A percentile compares a stretch with the other conserved stretches of the same genome.
phyloP scores from a whole-genome alignment of 352 stramenopile genomes.

The Elongisporangium senticosum region DNA sequence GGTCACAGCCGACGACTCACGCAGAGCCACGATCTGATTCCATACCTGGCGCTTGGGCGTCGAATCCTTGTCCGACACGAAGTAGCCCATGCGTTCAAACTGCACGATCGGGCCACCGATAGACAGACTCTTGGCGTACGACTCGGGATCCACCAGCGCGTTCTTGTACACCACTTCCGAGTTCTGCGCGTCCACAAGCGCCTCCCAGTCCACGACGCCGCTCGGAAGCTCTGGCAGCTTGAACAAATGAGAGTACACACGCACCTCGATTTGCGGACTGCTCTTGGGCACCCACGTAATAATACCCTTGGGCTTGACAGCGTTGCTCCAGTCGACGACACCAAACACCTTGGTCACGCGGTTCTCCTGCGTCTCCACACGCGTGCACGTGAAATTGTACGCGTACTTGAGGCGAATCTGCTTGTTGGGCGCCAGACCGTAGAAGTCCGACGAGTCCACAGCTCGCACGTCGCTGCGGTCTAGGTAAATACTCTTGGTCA shows the following conservation, averaged over 20 bases:
- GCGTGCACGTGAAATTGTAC: conserved; percentile 90
- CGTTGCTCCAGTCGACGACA: conserved; percentile 62
- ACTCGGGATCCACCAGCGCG: conserved; percentile 88
- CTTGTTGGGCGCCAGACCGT: conserved; percentile 93
- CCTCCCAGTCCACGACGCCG: conserved; percentile 68
- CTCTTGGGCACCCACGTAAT: conserved; percentile 94
- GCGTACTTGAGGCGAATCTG: conserved; percentile 96
- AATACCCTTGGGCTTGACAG: conserved; percentile 91
- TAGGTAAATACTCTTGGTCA: conserved; percentile 62
- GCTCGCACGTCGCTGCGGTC: conserved; percentile 67
- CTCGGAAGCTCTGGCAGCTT: conserved; percentile 81
- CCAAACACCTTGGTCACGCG: conserved; percentile 57
- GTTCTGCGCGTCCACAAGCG: conserved; percentile 79
- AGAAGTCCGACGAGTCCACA: conserved; percentile 87
- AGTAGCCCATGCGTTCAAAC: conserved; percentile 98
- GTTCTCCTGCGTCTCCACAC: conserved; percentile 70
- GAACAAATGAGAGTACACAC: conserved; percentile 97
- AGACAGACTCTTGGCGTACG: conserved; percentile 35
- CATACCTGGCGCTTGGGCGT: conserved; percentile 90
- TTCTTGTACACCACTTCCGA: conserved; percentile 78
- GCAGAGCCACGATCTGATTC: conserved; percentile 96
- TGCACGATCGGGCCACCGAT: conserved; percentile 82
- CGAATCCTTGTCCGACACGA: conserved; percentile 95
- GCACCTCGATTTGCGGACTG: conserved; percentile 84
- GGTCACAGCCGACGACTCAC: conserved; percentile 61